phyloP scores from a whole-genome alignment of 139 green algal species.

The Nannochloris sp. region DNA sequence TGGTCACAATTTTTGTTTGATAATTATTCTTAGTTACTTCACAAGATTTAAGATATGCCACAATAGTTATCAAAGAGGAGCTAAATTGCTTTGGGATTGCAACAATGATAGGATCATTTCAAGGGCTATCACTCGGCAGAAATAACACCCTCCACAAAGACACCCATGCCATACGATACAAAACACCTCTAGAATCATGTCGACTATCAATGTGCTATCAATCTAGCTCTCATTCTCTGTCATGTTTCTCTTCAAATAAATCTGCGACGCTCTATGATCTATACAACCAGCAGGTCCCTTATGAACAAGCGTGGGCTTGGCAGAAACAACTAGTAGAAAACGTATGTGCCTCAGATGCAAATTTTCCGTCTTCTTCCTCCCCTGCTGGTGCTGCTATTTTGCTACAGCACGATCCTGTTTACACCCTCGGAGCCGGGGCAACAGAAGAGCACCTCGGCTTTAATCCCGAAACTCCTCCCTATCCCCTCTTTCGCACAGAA shows the following conservation, averaged over 20 bases:
- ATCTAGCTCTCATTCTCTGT: neutral
- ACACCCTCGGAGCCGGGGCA: conserved; percentile 58
- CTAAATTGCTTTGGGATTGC: neutral
- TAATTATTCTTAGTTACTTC: neutral
- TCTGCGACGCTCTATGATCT: conserved; percentile 8
- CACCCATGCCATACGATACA: no score
- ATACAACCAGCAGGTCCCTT: conserved; percentile 9
- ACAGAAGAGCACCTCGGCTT: conserved; percentile 54
- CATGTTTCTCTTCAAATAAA: neutral
- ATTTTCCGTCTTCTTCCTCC: no score
- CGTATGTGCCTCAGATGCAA: neutral
- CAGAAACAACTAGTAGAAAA: conserved; percentile 31
- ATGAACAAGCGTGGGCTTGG: conserved; percentile 31
- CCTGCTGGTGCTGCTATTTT: conserved; percentile 31
- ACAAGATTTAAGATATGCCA: neutral
- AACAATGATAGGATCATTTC: neutral
- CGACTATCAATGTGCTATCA: neutral
- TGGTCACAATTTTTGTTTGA: neutral
- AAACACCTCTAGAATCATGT: neutral
- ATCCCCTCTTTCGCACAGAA: conserved; percentile 57
- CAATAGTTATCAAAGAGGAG: neutral
- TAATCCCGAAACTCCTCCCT: conserved; percentile 36
- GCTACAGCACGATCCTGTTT: conserved; percentile 68
- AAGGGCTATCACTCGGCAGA: no score
- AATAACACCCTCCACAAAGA: no score